Base-by-base conservation (phyloP, 768 basidiomycete genomes). In the Mycena galopus region DNA sequence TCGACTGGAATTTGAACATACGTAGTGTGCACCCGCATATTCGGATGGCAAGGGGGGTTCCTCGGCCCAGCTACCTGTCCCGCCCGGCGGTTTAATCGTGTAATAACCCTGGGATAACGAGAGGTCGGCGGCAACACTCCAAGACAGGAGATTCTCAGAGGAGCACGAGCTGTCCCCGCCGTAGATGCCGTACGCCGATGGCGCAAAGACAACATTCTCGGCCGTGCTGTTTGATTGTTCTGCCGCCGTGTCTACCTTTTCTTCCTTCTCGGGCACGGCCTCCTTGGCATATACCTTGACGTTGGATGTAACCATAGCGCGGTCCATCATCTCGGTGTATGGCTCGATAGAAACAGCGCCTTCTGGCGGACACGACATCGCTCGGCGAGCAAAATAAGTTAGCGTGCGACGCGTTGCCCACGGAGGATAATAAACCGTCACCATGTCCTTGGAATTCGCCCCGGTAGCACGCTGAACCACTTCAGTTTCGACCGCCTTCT, bases 401-500 rank as follows among this genome's bases (percentile, higher is more conserved):
- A 69, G 61, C 62, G 70, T 56, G 59, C 73, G 73, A 23, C 70
- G 66, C 44, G 66, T 72, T 17, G 69, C 70, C 73, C 73, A 71
- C 23, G 73, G 73, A 23, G 73, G 73, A 61, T 75, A 69, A 42
- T 71, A 73, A 42, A 75, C 44, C 37, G 63, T 67, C 51, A 75
- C 71, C 64, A 65, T 63, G 12, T 67, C 62, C 37, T 62, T 66
- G 23, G 44, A 23, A 3, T 42, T 59, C 58, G 65, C 53, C 42
- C 67, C 66, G 47, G 33, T 23, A 27, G 37, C 16, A 8, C 27
- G 55, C 64, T 56, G 50, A 16, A 25, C 65, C 25, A 29, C 7
- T 27, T 75, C 73, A n/a, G 37, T 56, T 12, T 50, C 58, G 11
- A 72, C 70, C 29, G 32, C 67, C 32, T 64, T 67, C 56, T 65